Percentiles rank a stretch among this genome's conserved stretches.
Evolutionary conservation across 768 basidiomycete genomes (phyloP).

Genomic region (Tulasnella sp.): DNA sequence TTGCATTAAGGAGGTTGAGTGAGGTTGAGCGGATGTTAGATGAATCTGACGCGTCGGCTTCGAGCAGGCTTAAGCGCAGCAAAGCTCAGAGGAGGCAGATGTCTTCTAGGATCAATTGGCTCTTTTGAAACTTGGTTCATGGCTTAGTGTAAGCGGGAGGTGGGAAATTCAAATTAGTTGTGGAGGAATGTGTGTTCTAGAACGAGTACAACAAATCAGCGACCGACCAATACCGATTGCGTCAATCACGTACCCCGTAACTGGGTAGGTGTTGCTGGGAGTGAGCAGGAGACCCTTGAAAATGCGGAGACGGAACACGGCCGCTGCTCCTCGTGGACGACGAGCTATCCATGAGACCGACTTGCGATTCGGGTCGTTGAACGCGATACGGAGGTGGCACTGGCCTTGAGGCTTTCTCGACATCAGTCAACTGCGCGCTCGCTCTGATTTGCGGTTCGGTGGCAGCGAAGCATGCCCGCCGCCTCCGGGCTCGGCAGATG

Average conservation of each 20-base stretch:
- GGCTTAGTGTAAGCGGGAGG: neutral
- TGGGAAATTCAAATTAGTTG: neutral
- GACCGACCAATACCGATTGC: neutral
- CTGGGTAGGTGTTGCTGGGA: neutral
- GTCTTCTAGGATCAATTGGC: neutral
- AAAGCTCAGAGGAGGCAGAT: too few relatives aligned
- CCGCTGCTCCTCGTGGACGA: neutral
- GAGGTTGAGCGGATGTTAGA: too few relatives aligned
- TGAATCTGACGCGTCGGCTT: neutral
- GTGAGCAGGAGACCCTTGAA: neutral
- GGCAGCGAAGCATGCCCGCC: neutral
- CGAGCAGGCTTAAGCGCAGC: too few relatives aligned
- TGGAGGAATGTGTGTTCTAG: neutral
- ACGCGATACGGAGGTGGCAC: neutral
- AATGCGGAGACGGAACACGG: neutral
- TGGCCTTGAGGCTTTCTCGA: neutral
- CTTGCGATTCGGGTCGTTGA: neutral
- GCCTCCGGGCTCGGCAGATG: neutral
- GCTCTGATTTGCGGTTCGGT: neutral
- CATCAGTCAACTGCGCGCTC: neutral
- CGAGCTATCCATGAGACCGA: neutral
- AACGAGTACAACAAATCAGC: neutral
- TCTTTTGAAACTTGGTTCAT: neutral
- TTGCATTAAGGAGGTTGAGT: too few relatives aligned
- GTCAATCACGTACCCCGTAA: neutral